Evolutionary conservation across 352 stramenopile species (phyloP), one percentile per base, ranked within the genome.

Genomic region (Phytophthora pinifolia): DNA sequence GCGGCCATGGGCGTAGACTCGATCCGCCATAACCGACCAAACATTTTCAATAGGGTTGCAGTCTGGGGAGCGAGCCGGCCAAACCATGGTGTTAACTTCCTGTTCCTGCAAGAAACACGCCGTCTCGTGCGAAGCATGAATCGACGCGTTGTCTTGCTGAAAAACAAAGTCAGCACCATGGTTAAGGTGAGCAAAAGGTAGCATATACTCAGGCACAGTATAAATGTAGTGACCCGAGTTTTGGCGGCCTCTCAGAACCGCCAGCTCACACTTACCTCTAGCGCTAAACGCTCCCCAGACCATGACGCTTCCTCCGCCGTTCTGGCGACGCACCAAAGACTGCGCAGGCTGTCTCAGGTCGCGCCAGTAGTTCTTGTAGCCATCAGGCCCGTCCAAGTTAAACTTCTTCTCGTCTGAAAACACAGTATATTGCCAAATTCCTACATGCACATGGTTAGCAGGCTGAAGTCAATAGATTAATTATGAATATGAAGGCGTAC

Each of bases 341-440:
- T 52, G 22, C 9, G 34, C 46, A 3, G 22, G 41, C 34, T 45
- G 20, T 20, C 41, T 30, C 17, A 48, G 15, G 41, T 52, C 41
- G 9, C 36, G 51, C 51, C 41, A 59, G 39, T 52, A 59, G 33
- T n/a, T 46, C 6, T 25, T 18, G 36, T 46, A 52, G 33, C 42
- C 41, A n/a, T 46, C 51, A 30, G 41, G 41, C 3, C 50, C 50
- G 22, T 59, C 39, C 20, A 59, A 45, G 46, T 46, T 51, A n/a
- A 48, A 59, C 20, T 51, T 59, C 30, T 59, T 59, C 17, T 59
- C 51, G 25, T 59, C 51, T 14, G 33, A 52, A 44, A 59, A 59
- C 15, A 52, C 7, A 33, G 45, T 52, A 25, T 25, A 52, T 20
- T 52, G 0, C 32, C 45, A 52, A 15, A 42, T 52, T 34, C 18